Evolutionary conservation across 2,329 filamentous ascomycete genomes (phyloP), one percentile per base, ranked within the genome.

Genomic region (Westerdykella sp.): DNA sequence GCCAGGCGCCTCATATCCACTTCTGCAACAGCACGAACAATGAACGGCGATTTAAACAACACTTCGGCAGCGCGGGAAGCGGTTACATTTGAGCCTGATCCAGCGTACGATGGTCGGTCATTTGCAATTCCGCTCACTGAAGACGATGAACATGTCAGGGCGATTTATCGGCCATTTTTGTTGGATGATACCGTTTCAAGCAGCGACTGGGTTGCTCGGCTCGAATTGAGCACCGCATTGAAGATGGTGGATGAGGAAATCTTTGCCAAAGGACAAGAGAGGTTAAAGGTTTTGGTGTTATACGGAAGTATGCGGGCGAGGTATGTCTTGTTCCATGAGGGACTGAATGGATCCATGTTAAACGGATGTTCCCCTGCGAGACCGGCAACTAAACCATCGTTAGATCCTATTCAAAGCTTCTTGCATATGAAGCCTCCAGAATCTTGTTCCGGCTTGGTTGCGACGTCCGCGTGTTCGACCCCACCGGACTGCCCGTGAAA

Each of bases 401-500:
- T 43, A 75, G 77, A 22, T 84, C 81, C 1, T 84, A 79, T 54
- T 83, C 79, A 0, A 67, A 71, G 4, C 69, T 84, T 0, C 67
- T 83, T 2, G 79, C 81, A 1, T 79, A 69, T 32, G 81, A 85
- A 62, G 75, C 73, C 5, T 70, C 70, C 2, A 69, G 81, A 0
- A 80, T 84, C 35, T 73, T 85, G 2, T 77, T 74, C 57, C 75
- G 80, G 3, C 72, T 85, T 0, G 81, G 81, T 18, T 84, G 80
- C 55, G 81, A 84, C 49, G 81, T 84, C 2, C 76, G 81, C 4
- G 68, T 84, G 1, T 84, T 74, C 56, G 65, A 84, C 45, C 81
- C 81, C 0, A 60, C 66, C 1, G 74, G 71, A 1, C 64, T 85
- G 0, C 81, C 81, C 0, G 69, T 82, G n/a, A 82, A 82, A 50